These are phyloP conservation scores for Penicillium sp. DNA, from an alignment of 2,329 filamentous ascomycete genomes.

Conservation along the genomic window DNA sequence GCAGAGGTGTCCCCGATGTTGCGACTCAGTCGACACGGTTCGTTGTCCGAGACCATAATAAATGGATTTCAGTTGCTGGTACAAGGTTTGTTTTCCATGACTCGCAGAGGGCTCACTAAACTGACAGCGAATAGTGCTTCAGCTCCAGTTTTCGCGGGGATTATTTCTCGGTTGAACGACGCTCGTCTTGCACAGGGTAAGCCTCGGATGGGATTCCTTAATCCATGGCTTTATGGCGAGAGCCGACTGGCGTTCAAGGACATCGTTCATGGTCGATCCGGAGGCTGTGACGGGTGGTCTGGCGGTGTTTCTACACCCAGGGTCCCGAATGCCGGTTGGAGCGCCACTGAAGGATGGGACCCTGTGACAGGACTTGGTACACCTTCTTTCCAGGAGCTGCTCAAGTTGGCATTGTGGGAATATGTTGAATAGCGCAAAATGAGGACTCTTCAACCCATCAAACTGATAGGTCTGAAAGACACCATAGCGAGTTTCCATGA, in stretches of 20 bases:
- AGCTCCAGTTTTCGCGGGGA: constrained; percentile 62
- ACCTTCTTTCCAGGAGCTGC: constrained; percentile 28
- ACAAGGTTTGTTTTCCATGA: constrained; percentile 39
- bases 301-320: constrained; percentile 36
- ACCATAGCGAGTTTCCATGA: too few relatives aligned
- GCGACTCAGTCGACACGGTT: constrained; percentile 56
- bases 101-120: not conserved
- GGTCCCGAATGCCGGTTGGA: constrained; percentile 52
- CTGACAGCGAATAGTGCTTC: constrained; percentile 49
- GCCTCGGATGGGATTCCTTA: constrained; percentile 59
- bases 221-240: constrained; percentile 60
- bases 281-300: constrained; percentile 45
- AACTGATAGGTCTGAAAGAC: not conserved
- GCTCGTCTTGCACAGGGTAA: constrained; percentile 58
- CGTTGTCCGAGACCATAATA: constrained; percentile 42
- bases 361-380: constrained; percentile 49
- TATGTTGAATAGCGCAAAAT: not conserved
- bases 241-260: constrained; percentile 50
- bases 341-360: constrained; percentile 54
- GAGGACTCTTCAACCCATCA: not conserved
- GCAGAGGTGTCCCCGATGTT: constrained; percentile 64
- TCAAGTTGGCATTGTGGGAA: constrained; percentile 17
- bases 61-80: constrained; percentile 45
- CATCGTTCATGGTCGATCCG: constrained; percentile 50
- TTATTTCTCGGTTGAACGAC: constrained; percentile 67